Evolutionary conservation across 805 yeast species (phyloP).

Genomic region (Grigorovia transvaalensis): DNA sequence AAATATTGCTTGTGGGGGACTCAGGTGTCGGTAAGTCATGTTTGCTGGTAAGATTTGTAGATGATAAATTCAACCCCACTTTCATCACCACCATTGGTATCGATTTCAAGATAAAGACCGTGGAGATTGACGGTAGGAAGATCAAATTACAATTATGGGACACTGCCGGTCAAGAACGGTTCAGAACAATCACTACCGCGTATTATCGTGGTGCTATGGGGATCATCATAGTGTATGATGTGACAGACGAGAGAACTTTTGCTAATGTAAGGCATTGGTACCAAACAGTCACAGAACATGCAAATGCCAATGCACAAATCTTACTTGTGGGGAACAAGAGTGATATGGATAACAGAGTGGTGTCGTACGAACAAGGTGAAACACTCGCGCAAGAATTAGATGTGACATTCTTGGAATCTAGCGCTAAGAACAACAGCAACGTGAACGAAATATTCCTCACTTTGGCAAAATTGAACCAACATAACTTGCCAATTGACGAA

Average conservation of each 20-base stretch:
- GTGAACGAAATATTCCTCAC: conserved; percentile 87
- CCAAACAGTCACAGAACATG: conserved; percentile 90
- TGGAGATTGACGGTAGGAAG: conserved; percentile 82
- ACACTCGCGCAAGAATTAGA: conserved; percentile 75
- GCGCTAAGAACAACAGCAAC: conserved; percentile 85
- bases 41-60: conserved; percentile 81
- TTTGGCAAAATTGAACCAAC: conserved; percentile 77
- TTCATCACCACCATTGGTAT: conserved; percentile 96
- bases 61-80: conserved; percentile 89
- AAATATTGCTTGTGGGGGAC: conserved; percentile 86
- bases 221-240: conserved; percentile 71
- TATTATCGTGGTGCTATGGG: conserved; percentile 88
- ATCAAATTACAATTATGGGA: conserved; percentile 95
- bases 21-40: conserved; percentile 87
- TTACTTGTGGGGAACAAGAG: conserved; percentile 91
- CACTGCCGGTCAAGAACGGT: conserved; percentile 92
- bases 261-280: conserved; percentile 90
- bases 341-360: conserved; percentile 81
- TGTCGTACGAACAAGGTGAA: conserved; percentile 82
- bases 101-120: conserved; percentile 93
- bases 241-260: conserved; percentile 81
- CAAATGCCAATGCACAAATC: conserved; percentile 92
- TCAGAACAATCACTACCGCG: conserved; percentile 88
- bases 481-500: conserved; percentile 47
- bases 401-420: conserved; percentile 86